Conservation (phyloP, 371 early-diverging fungal genomes). For the Polyrhizophydium stewartii region DNA sequence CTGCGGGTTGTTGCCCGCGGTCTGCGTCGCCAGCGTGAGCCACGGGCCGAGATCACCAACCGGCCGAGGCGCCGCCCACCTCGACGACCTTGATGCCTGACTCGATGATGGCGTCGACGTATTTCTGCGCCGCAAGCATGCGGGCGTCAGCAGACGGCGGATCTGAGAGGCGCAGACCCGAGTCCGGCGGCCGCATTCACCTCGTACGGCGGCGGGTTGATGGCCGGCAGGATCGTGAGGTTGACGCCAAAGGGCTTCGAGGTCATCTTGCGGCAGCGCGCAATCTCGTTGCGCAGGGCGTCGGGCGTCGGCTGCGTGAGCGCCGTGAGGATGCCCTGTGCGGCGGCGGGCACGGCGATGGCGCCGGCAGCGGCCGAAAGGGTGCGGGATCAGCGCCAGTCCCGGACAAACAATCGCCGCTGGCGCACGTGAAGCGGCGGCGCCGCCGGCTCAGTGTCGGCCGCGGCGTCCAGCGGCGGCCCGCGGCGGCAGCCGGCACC, state of each 20-base stretch:
- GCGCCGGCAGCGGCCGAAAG: too few species aligned
- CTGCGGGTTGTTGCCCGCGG: constrained; percentile 57
- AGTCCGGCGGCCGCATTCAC: constrained; percentile 1
- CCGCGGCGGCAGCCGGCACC: too few species aligned
- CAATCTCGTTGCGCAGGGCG: constrained; percentile 64
- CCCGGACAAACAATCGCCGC: too few species aligned
- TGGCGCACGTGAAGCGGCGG: too few species aligned
- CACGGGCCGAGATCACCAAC: too few species aligned
- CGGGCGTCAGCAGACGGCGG: too few species aligned
- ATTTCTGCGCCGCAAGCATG: constrained; percentile 34
- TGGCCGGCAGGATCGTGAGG: constrained; percentile 48
- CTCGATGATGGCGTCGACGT: constrained; percentile 69
- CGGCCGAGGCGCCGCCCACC: constrained; percentile 9
- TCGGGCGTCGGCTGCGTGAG: constrained; percentile 83
- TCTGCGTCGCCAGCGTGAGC: constrained; percentile 16
- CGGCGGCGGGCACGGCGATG: not conserved
- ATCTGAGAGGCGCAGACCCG: too few species aligned
- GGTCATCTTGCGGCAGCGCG: constrained; percentile 69
- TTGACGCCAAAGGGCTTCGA: constrained; percentile 77
- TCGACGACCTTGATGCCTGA: constrained; percentile 78
- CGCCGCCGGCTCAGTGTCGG: too few species aligned
- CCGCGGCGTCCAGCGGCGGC: too few species aligned
- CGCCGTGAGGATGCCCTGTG: constrained; percentile 41
- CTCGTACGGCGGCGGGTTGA: constrained; percentile 72
- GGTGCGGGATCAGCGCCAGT: too few species aligned